A percentile compares a stretch with the other conserved stretches of the same genome.
Evolutionary conservation across 768 basidiomycete species (phyloP).

Genomic region (Tylopilus subfusipes): DNA sequence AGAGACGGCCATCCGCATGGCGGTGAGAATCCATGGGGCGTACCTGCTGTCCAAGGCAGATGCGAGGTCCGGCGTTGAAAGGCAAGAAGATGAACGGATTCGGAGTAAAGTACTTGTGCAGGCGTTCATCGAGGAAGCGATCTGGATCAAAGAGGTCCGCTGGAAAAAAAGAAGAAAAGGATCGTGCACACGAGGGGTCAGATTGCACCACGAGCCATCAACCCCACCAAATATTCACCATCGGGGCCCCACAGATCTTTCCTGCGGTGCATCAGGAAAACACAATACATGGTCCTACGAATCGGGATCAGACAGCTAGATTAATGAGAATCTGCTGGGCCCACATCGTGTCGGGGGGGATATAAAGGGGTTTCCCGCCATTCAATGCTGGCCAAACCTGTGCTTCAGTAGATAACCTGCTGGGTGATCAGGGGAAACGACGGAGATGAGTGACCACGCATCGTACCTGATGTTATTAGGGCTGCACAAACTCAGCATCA

Average conservation of each 20-base stretch:
- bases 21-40: neutral
- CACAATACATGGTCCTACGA: conserved; percentile 11
- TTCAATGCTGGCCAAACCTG: conserved; percentile 19
- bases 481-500: conserved; percentile 13
- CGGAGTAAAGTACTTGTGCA: conserved; percentile 48
- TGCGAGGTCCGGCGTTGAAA: conserved; percentile 65
- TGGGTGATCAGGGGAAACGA: neutral
- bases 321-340: neutral
- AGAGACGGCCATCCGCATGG: neutral
- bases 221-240: conserved; percentile 15
- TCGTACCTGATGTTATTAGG: conserved; percentile 23
- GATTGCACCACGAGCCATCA: neutral
- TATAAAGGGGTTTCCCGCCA: conserved; percentile 47
- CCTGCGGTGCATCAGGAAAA: conserved; percentile 38
- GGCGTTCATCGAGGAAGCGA: conserved; percentile 57
- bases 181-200: neutral
- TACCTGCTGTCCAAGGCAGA: conserved; percentile 54
- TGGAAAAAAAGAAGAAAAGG: neutral
- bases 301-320: neutral
- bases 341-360: conserved; percentile 41
- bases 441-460: too few species aligned
- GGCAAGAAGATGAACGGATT: conserved; percentile 71
- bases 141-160: conserved; percentile 55
- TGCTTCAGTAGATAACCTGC: conserved; percentile 15
- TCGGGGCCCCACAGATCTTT: conserved; percentile 39